phyloP scores from a whole-genome alignment of 2,329 filamentous ascomycete species.

The Trichoderma asperellum region DNA sequence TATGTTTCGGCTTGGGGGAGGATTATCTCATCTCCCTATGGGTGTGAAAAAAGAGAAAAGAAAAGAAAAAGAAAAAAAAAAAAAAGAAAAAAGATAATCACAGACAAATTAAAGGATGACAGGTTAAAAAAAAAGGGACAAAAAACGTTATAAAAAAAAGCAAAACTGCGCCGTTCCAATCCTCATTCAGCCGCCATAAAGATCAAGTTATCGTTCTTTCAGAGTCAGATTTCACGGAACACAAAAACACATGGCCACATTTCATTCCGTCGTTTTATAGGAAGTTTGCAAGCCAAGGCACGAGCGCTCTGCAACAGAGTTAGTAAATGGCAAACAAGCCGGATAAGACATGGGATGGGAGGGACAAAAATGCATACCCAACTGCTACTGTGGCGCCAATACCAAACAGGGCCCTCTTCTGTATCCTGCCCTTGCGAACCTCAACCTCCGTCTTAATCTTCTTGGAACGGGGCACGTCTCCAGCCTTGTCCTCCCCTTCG shows the following conservation, averaged over 20 bases:
- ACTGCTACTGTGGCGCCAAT: constrained; percentile 85
- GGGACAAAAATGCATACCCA: constrained; percentile 67
- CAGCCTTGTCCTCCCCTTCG: constrained; percentile 36
- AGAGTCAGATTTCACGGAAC: constrained; percentile 26
- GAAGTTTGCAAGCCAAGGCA: constrained; percentile 57
- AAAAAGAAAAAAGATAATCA: constrained; percentile 19
- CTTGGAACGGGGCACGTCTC: constrained; percentile 64
- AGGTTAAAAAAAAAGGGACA: constrained; percentile 13
- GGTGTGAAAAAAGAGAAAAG: constrained; percentile 21
- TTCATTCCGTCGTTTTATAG: constrained; percentile 42
- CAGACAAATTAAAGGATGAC: constrained; percentile 27
- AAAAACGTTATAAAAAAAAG: constrained; percentile 7
- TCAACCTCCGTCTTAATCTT: constrained; percentile 80
- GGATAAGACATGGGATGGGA: not conserved
- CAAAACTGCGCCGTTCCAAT: constrained; percentile 27
- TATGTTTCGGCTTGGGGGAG: constrained; percentile 21
- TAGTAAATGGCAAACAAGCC: not conserved
- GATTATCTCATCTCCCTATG: constrained; percentile 5
- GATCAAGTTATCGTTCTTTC: constrained; percentile 17
- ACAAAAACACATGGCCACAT: constrained; percentile 18
- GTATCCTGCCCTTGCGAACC: constrained; percentile 82
- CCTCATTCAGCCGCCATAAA: constrained; percentile 27
- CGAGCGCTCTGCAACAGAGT: constrained; percentile 45
- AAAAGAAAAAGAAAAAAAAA: constrained; percentile 23
- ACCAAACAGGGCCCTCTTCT: constrained; percentile 82